Percentiles rank a stretch among this genome's conserved stretches.
Conservation (phyloP, 106 monocot species). For the Allium cepa region DNA sequence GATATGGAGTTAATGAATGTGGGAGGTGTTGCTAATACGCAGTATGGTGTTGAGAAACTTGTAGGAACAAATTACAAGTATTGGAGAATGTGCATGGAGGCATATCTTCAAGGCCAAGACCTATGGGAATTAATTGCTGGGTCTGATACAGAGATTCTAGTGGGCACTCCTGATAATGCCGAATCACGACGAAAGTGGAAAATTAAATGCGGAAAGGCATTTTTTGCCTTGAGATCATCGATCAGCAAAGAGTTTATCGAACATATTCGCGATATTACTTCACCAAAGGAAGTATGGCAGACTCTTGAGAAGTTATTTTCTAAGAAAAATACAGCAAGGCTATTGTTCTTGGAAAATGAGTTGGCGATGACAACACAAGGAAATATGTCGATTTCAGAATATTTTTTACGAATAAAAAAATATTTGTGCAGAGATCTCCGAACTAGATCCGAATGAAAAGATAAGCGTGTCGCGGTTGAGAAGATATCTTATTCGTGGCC, state of each 20-base stretch:
- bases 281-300: constrained; percentile 10
- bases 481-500: constrained; percentile 5
- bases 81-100: constrained; percentile 12
- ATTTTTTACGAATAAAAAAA: constrained; percentile 5
- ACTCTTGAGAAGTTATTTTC: constrained; percentile 10
- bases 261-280: constrained; percentile 8
- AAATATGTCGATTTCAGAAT: constrained; percentile 12
- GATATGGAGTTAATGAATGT: no score
- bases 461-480: constrained; percentile 4
- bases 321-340: constrained; percentile 6
- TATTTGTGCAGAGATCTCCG: constrained; percentile 12
- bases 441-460: constrained; percentile 6
- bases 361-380: constrained; percentile 4
- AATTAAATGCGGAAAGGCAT: constrained; percentile 11
- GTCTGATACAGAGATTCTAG: not conserved
- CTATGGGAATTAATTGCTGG: constrained; percentile 6
- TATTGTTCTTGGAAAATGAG: constrained; percentile 8
- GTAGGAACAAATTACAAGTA: no score
- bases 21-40: no score
- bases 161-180: constrained; percentile 3
- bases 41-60: no score
- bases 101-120: constrained; percentile 13
- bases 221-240: constrained; percentile 12
- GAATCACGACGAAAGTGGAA: constrained; percentile 11
- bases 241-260: constrained; percentile 12